Conservation (phyloP, 495 filamentous ascomycete species). For the Diplogelasinospora grovesii region DNA sequence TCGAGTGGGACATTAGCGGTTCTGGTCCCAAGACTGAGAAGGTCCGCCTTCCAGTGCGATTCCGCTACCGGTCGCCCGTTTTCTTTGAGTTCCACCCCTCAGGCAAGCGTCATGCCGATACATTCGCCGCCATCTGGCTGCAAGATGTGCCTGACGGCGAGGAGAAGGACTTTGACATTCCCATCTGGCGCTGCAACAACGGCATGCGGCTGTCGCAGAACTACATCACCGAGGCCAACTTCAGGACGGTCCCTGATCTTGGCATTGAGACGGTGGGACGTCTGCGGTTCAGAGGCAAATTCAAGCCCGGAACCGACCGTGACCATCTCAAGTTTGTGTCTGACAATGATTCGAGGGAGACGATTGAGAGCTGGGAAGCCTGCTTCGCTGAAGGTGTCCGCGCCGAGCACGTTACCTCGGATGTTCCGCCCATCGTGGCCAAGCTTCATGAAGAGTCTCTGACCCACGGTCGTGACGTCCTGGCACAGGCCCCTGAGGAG, state of each 20-base stretch:
- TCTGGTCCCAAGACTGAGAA: conserved; percentile 37
- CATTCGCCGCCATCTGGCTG: conserved; percentile 79
- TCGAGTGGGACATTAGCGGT: conserved; percentile 62
- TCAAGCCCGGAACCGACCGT: conserved; percentile 85
- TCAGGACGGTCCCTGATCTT: conserved; percentile 58
- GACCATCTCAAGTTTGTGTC: conserved; percentile 77
- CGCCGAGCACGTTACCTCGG: conserved; percentile 53
- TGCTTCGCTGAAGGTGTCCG: conserved; percentile 82
- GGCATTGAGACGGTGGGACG: conserved; percentile 67
- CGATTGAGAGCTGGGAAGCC: conserved; percentile 90
- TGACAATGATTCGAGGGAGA: conserved; percentile 85
- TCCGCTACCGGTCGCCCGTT: conserved; percentile 79
- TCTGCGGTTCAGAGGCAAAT: conserved; percentile 67
- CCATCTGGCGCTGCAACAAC: conserved; percentile 77
- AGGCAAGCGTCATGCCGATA: conserved; percentile 58
- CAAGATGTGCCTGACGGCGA: conserved; percentile 77
- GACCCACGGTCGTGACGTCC: conserved; percentile 68
- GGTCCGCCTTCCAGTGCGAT: conserved; percentile 77
- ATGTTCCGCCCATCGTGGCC: conserved; percentile 59
- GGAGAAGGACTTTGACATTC: conserved; percentile 67
- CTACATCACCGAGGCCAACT: conserved; percentile 73
- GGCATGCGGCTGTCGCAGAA: conserved; percentile 76
- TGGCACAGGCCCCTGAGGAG: conserved; percentile 58
- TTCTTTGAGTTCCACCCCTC: conserved; percentile 76
- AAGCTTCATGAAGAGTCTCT: conserved; percentile 74